Conservation (phyloP, 805 yeast genomes). For the Yarrowia deformans region DNA sequence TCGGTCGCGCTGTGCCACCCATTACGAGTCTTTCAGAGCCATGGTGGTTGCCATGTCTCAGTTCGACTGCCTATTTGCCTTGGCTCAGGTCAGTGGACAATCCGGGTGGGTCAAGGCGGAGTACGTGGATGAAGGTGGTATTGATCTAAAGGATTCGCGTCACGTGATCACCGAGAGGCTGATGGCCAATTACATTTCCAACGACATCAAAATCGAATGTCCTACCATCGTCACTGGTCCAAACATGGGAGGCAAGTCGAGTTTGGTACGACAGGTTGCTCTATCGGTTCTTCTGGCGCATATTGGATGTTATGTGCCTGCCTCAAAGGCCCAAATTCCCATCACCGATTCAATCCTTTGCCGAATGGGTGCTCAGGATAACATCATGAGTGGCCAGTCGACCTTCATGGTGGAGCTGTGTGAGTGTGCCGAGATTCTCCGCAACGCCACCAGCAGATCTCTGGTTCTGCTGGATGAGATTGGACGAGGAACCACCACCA, state of each 20-base stretch:
- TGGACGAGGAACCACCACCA: constrained; percentile 76
- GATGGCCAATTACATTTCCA: constrained; percentile 70
- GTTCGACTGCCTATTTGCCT: constrained; percentile 72
- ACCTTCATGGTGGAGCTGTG: constrained; percentile 82
- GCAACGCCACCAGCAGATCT: constrained; percentile 59
- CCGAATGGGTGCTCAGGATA: constrained; percentile 67
- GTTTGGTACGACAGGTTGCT: constrained; percentile 77
- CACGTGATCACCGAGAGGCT: constrained; percentile 71
- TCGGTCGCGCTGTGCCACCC: constrained; percentile 52
- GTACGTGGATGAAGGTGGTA: constrained; percentile 55
- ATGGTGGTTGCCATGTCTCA: constrained; percentile 59
- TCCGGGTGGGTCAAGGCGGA: constrained; percentile 60
- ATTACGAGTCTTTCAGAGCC: constrained; percentile 53
- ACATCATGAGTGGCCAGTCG: constrained; percentile 74
- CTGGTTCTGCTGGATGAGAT: constrained; percentile 75
- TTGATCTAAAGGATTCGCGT: constrained; percentile 64
- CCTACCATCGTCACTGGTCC: constrained; percentile 81
- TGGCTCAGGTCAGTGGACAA: constrained; percentile 64
- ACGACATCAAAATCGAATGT: constrained; percentile 58
- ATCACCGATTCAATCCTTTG: constrained; percentile 66
- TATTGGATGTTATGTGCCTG: constrained; percentile 79
- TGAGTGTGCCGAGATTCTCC: constrained; percentile 67
- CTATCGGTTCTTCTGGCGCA: constrained; percentile 75
- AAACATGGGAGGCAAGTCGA: constrained; percentile 87
- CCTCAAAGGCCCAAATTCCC: constrained; percentile 65